Base-by-base conservation (phyloP, 106 monocot genomes). In the Iris macrosiphon region DNA sequence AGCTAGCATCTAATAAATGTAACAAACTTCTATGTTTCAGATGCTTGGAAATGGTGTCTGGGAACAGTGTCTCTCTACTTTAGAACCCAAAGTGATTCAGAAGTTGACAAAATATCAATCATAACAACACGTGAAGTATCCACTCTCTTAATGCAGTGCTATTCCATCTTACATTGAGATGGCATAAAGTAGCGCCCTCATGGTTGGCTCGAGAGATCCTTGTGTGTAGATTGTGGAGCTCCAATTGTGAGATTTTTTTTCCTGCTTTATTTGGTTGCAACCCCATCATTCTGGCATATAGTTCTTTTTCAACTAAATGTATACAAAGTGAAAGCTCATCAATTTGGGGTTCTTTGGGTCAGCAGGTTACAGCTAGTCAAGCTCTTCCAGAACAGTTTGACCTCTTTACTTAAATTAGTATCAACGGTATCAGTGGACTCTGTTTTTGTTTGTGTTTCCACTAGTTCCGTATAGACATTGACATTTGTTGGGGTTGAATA, bases 1-100 rank as follows among this genome's bases (percentile, higher is more conserved):
- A n/a, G n/a, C 2, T 14, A 39, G 38, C 19, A 9, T 55, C 9
- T 22, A 1, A 2, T 2, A 39, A 39, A 7, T 14, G n/a, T 31
- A 22, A n/a, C n/a, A n/a, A n/a, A n/a, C n/a, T 3, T 26, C 1
- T 30, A 6, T 21, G 3, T 33, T 37, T 21, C 9, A 86, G 86
- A 81, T 87, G 81, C 86, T 87, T 32, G 74, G 67, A 49, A 56
- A 29, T 29, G 79, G 61, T 19, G 57, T 69, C 6, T 87, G 86
- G 86, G 86, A 77, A 43, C 86, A 77, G 45, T 66, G 63, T 49
- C 26, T 77, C 29, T 51, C 71, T 3, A 58, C 72, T 31, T 62
- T 87, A 56, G 81, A 87, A 29, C 81, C 86, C 7, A 29, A 49
- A 2, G 66, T 61, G 22, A 49, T 50, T 32, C 70, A 87, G 32